Percentiles rank a stretch among this genome's conserved stretches.
These are phyloP conservation scores for Thraustotheca clavata DNA, from an alignment of 352 stramenopile genomes.

Conservation along the genomic window DNA sequence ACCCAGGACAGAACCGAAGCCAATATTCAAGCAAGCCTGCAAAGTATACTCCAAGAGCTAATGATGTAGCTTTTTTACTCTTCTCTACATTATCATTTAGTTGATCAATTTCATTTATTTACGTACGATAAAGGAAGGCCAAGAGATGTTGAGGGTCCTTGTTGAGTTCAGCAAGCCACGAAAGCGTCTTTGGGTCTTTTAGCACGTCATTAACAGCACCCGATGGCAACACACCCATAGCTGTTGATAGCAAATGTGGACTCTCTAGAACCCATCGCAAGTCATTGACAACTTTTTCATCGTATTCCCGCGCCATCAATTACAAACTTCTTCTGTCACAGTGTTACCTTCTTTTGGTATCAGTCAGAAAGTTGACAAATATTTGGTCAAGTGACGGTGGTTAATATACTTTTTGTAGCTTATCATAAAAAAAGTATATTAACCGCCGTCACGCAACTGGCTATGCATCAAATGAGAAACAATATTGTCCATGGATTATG, in stretches of 20 bases:
- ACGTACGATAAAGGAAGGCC: conserved; percentile 40
- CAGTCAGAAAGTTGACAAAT: background rate
- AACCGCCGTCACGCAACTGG: too few relatives aligned
- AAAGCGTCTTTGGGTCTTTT: conserved; percentile 17
- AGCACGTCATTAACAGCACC: background rate
- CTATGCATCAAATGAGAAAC: too few relatives aligned
- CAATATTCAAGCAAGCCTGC: conserved; percentile 60
- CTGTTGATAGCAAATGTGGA: conserved; percentile 44
- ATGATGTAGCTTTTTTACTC: conserved; percentile 26
- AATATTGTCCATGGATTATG: too few relatives aligned
- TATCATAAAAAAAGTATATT: too few relatives aligned
- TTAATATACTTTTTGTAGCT: too few relatives aligned
- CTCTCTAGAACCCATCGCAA: conserved; percentile 54
- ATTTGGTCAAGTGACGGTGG: too few relatives aligned
- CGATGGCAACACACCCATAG: conserved; percentile 26
- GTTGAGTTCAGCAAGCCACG: conserved; percentile 42
- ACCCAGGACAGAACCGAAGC: conserved; percentile 41
- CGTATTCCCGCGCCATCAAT: background rate
- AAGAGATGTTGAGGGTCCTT: conserved; percentile 36
- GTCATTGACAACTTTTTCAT: conserved; percentile 50
- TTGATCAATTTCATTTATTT: background rate
- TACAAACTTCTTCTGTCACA: background rate
- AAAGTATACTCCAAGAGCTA: conserved; percentile 67
- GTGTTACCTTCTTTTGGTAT: background rate
- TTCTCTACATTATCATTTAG: conserved; percentile 26